phyloP scores from a whole-genome alignment of 345 rosid genomes.

The Melastoma malabathricum region DNA sequence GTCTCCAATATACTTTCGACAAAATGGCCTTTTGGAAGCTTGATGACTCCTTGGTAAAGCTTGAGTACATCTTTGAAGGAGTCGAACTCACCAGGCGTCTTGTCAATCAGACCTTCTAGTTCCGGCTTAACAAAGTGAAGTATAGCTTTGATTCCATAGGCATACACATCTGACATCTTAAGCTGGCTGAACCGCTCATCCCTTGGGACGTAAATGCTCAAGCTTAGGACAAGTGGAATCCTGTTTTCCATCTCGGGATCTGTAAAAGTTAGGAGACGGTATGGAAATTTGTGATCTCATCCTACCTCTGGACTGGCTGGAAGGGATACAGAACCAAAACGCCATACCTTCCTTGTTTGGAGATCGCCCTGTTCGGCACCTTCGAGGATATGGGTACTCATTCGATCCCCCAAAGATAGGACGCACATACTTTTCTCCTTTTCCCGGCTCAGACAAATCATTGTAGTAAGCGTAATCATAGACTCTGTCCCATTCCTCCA shows the following conservation, averaged over 20 bases:
- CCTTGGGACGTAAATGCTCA: slow-evolving; percentile 61
- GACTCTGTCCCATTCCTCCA: slow-evolving; percentile 62
- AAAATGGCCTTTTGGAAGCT: slow-evolving; percentile 33
- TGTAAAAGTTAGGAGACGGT: slow-evolving; percentile 5
- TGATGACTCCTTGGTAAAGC: slow-evolving; percentile 41
- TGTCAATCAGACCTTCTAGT: slow-evolving; percentile 34
- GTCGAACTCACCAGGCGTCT: slow-evolving; percentile 43
- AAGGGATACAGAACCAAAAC: too few relatives aligned
- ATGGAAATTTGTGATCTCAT: too few relatives aligned
- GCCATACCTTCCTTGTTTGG: slow-evolving; percentile 26
- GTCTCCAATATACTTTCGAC: slow-evolving; percentile 19
- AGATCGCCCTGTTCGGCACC: slow-evolving; percentile 64
- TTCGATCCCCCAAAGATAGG: slow-evolving; percentile 73
- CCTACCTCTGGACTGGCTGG: too few relatives aligned
- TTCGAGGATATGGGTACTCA: slow-evolving; percentile 77
- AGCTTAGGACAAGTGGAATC: slow-evolving; percentile 19
- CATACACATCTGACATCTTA: slow-evolving; percentile 27
- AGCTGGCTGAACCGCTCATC: slow-evolving; percentile 67
- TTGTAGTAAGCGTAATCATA: slow-evolving; percentile 84
- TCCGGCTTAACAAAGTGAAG: slow-evolving; percentile 9
- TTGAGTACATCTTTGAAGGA: slow-evolving; percentile 39
- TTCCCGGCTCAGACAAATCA: slow-evolving; percentile 51
- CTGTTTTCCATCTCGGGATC: slow-evolving; percentile 54
- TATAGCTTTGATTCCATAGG: slow-evolving; percentile 5
- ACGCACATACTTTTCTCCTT: slow-evolving; percentile 28